Evolutionary conservation across 306 rosid species (phyloP).

Genomic region (Biancaea sappan): DNA sequence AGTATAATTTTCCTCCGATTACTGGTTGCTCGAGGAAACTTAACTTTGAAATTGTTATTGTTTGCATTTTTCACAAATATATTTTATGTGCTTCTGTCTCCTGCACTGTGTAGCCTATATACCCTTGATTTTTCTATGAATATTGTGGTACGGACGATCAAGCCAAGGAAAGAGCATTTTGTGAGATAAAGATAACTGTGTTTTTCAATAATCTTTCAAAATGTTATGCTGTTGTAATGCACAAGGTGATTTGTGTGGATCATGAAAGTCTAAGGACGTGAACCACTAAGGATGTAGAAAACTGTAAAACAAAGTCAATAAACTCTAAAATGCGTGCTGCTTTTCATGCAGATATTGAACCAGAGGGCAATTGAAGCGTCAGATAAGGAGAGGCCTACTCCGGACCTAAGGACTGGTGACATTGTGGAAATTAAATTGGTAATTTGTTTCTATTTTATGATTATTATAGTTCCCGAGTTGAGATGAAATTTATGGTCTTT

Average conservation of each 20-base stretch:
- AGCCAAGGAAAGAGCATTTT: background rate
- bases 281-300: background rate
- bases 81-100: background rate
- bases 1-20: background rate
- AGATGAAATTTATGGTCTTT: slow-evolving; percentile 27
- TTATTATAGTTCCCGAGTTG: background rate
- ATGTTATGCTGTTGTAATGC: background rate
- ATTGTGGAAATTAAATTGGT: slow-evolving; percentile 90
- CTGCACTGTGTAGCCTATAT: background rate
- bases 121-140: too few relatives aligned
- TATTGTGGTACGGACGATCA: background rate
- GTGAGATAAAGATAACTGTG: background rate
- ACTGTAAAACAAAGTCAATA: background rate
- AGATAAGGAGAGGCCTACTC: slow-evolving; percentile 70
- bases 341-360: slow-evolving; percentile 68
- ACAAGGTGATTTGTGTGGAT: background rate
- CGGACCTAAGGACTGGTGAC: slow-evolving; percentile 87
- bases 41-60: background rate
- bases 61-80: background rate
- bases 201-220: background rate
- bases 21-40: background rate
- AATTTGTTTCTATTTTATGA: slow-evolving; percentile 18
- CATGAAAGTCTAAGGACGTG: background rate
- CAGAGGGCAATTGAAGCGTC: slow-evolving; percentile 84
- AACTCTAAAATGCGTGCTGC: background rate